Evolutionary conservation across 1,139 yeast species (phyloP).

Genomic region (Zhuliangozyma parablackwelliae): DNA sequence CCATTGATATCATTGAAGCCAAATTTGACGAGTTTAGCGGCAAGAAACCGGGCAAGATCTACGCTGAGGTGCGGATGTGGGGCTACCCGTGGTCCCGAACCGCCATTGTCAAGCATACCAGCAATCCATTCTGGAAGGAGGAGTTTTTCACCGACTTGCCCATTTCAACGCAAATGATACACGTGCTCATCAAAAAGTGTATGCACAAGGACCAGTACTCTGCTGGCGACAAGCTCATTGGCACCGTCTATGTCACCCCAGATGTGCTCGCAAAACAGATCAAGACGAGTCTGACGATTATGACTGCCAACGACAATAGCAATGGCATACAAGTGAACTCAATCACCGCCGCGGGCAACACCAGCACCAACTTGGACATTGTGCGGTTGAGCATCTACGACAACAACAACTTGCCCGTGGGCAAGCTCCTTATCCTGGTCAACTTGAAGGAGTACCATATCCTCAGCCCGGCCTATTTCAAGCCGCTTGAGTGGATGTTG

Average conservation of each 20-base stretch:
- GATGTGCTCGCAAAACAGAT: conserved; percentile 43
- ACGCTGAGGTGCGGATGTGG: conserved; percentile 66
- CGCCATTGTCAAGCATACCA: conserved; percentile 47
- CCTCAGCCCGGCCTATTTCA: conserved; percentile 54
- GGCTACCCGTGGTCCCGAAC: conserved; percentile 68
- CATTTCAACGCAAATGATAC: conserved; percentile 49
- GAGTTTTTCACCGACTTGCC: conserved; percentile 55
- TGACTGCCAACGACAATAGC: conserved; percentile 22
- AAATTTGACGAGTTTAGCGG: conserved; percentile 33
- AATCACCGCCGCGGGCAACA: conserved; percentile 5
- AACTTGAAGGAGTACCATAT: conserved; percentile 54
- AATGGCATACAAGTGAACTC: conserved; percentile 21
- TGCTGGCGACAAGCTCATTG: conserved; percentile 40
- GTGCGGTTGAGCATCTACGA: conserved; percentile 43
- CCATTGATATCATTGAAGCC: conserved; percentile 66
- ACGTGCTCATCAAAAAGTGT: conserved; percentile 46
- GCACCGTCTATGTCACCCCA: conserved; percentile 54
- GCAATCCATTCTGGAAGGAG: conserved; percentile 72
- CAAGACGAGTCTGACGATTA: conserved; percentile 32
- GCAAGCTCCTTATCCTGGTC: conserved; percentile 55
- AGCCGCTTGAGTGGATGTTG: conserved; percentile 57
- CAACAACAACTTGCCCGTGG: conserved; percentile 44
- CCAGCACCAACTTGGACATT: conserved; percentile 24
- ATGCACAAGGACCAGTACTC: conserved; percentile 20
- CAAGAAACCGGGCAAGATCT: conserved; percentile 31